Conservation (phyloP, 2,329 filamentous ascomycete genomes). For the Epichloe hybrida region DNA sequence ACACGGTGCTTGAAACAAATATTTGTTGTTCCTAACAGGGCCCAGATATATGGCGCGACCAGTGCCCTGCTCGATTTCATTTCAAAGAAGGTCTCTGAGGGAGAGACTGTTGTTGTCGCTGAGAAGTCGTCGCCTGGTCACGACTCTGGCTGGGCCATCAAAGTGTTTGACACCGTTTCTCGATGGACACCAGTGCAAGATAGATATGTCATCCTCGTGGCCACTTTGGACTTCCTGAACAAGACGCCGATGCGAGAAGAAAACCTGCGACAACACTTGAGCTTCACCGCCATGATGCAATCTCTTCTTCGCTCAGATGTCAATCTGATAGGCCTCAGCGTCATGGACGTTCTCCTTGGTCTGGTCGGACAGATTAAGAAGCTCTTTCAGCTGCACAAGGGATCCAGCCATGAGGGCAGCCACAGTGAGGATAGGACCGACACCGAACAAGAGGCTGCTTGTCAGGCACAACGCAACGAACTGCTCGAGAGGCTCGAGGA, state of each 20-base stretch:
- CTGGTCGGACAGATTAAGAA: conserved; percentile 73
- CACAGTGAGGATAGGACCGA: conserved; percentile 22
- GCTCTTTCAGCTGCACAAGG: conserved; percentile 51
- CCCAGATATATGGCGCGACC: conserved; percentile 69
- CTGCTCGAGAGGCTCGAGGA: conserved; percentile 60
- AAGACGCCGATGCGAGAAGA: conserved; percentile 56
- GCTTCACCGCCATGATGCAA: conserved; percentile 65
- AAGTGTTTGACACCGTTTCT: conserved; percentile 65
- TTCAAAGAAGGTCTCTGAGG: conserved; percentile 39
- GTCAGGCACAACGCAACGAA: conserved; percentile 39
- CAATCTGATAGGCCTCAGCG: conserved; percentile 87
- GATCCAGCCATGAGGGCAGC: conserved; percentile 17
- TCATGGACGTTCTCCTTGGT: conserved; percentile 85
- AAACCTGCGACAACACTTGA: conserved; percentile 58
- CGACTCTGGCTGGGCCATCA: conserved; percentile 64
- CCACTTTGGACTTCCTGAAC: conserved; percentile 63
- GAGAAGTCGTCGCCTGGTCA: conserved; percentile 25
- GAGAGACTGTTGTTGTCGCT: conserved; percentile 38
- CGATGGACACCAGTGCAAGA: conserved; percentile 90
- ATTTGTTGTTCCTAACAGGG: conserved; percentile 67
- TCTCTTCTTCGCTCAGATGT: conserved; percentile 75
- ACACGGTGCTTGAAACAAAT: conserved; percentile 78
- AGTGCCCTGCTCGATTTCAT: conserved; percentile 63
- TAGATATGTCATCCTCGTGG: conserved; percentile 78
- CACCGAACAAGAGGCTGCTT: conserved; percentile 18